Evolutionary conservation across 805 yeast species (phyloP).

Genomic region (Candida coleopterorum): DNA sequence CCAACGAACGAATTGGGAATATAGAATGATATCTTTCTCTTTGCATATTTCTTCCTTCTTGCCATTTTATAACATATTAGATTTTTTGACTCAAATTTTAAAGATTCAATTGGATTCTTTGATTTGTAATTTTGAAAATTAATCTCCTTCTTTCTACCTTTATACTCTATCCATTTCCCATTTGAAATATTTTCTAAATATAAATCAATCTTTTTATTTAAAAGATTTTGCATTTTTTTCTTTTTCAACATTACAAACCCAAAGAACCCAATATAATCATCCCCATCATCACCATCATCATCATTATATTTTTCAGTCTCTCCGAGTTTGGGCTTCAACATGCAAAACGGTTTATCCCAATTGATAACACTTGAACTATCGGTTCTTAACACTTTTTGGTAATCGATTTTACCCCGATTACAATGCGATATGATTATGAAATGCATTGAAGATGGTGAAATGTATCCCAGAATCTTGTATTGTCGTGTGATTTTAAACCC

Average conservation of each 20-base stretch:
- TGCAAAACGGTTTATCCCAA: constrained; percentile 48
- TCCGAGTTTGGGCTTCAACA: constrained; percentile 28
- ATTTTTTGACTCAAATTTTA: constrained; percentile 22
- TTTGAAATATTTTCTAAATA: constrained; percentile 14
- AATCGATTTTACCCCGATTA: constrained; percentile 42
- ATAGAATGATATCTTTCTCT: constrained; percentile 40
- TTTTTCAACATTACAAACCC: constrained; percentile 5
- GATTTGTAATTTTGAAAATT: constrained; percentile 16
- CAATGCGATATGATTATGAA: constrained; percentile 49
- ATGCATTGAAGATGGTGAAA: constrained; percentile 33
- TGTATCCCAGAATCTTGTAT: constrained; percentile 34
- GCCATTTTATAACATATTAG: constrained; percentile 51
- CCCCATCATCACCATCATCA: constrained; percentile 1
- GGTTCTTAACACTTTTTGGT: constrained; percentile 33
- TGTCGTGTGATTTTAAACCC: constrained; percentile 55
- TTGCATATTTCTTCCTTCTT: constrained; percentile 50
- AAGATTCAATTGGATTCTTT: constrained; percentile 15
- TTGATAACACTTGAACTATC: constrained; percentile 33
- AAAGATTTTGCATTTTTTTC: constrained; percentile 1
- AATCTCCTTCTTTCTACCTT: constrained; percentile 15
- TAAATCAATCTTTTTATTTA: constrained; percentile 15
- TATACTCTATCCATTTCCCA: constrained; percentile 16
- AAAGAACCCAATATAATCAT: constrained; percentile 3
- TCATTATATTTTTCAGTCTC: constrained; percentile 11
- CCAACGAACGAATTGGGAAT: constrained; percentile 61